A percentile compares a stretch with the other conserved stretches of the same genome.
phyloP scores from a whole-genome alignment of 2,329 filamentous ascomycete species.

The Fusarium pseudonygamai region DNA sequence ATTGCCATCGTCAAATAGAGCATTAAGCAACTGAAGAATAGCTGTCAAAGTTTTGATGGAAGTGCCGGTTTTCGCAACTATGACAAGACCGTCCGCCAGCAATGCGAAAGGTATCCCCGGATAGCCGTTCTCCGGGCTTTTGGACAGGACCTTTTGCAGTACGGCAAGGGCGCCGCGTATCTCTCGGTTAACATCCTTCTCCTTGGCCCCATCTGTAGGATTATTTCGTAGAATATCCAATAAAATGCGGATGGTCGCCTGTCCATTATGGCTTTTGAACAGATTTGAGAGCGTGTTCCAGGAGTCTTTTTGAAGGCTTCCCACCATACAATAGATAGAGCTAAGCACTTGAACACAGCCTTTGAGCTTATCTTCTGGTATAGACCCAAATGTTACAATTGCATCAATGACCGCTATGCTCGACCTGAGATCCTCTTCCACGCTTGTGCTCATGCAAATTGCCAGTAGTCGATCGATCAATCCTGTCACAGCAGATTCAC shows the following conservation, averaged over 20 bases:
- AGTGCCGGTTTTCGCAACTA: conserved; percentile 56
- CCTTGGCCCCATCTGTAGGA: conserved; percentile 55
- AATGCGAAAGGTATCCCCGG: conserved; percentile 67
- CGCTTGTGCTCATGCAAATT: conserved; percentile 75
- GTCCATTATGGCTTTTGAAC: conserved; percentile 77
- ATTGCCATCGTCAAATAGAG: conserved; percentile 62
- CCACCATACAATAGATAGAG: conserved; percentile 75
- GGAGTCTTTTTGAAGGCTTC: conserved; percentile 67
- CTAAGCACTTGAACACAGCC: conserved; percentile 76
- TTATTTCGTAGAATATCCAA: conserved; percentile 68
- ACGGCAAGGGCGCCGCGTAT: conserved; percentile 71
- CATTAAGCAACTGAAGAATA: conserved; percentile 63
- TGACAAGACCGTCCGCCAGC: conserved; percentile 66
- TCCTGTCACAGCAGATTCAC: conserved; percentile 67
- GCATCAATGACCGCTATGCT: conserved; percentile 75
- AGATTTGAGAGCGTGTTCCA: conserved; percentile 78
- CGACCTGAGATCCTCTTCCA: conserved; percentile 70
- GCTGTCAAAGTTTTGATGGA: conserved; percentile 58
- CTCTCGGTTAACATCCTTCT: conserved; percentile 63
- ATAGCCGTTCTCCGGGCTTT: conserved; percentile 67
- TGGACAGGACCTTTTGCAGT: conserved; percentile 69
- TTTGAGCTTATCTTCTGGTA: conserved; percentile 70
- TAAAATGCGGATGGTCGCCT: conserved; percentile 72
- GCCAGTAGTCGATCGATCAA: conserved; percentile 70
- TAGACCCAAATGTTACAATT: conserved; percentile 76